Conservation (phyloP, 345 rosid species). For the Cardamine occulta region DNA sequence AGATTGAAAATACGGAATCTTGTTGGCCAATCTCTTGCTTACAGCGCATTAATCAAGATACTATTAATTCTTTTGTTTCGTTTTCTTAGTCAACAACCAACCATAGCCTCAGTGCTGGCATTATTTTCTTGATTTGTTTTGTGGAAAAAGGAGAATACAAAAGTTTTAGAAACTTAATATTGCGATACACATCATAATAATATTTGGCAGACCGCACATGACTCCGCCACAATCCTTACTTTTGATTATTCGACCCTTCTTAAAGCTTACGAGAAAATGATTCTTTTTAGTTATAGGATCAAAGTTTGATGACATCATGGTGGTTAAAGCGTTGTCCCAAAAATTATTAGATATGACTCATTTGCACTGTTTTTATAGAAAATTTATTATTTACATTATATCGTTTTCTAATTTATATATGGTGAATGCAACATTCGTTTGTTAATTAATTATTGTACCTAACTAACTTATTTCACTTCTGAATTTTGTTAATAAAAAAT, state of each 20-base stretch:
- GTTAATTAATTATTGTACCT: not conserved
- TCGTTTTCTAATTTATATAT: not conserved
- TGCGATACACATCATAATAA: not conserved
- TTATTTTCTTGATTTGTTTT: not conserved
- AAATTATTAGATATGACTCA: not conserved
- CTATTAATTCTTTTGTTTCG: not conserved
- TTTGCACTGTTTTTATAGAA: not conserved
- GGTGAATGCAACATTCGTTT: not conserved
- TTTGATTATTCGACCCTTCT: slow-evolving; percentile 16
- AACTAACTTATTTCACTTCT: too few species aligned
- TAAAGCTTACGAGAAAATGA: slow-evolving; percentile 1
- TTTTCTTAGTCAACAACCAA: not conserved
- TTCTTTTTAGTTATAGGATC: not conserved
- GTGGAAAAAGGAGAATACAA: not conserved
- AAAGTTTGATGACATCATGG: slow-evolving; percentile 9
- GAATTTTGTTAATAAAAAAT: too few species aligned
- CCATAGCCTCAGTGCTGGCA: not conserved
- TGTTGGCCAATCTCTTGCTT: not conserved
- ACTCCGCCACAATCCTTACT: not conserved
- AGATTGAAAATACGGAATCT: slow-evolving; percentile 12
- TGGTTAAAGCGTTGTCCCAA: not conserved
- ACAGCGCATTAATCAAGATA: slow-evolving; percentile 1
- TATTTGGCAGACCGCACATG: slow-evolving; percentile 20
- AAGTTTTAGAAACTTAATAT: not conserved
- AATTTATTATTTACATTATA: not conserved